Conservation (phyloP, 345 rosid genomes). For the Ricinus communis region DNA sequence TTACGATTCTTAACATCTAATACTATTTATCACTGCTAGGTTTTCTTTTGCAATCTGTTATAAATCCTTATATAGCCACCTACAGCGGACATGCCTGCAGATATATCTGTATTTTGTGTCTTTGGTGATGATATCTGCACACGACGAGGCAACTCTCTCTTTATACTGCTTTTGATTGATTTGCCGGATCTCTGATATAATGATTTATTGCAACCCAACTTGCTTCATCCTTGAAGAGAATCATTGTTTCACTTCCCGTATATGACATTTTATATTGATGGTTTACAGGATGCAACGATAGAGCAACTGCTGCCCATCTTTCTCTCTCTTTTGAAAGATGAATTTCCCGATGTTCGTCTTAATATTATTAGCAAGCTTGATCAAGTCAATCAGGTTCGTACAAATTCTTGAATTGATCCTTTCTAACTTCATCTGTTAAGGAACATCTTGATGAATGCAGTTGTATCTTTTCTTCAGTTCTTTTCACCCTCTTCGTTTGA, state of each 20-base stretch:
- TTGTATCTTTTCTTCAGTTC: background rate
- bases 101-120: background rate
- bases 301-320: constrained; percentile 98
- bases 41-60: background rate
- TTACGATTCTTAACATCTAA: background rate
- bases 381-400: constrained; percentile 92
- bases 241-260: background rate
- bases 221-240: constrained; percentile 6
- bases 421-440: background rate
- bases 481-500: background rate
- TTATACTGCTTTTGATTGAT: background rate
- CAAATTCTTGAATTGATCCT: background rate
- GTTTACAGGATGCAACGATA: constrained; percentile 79
- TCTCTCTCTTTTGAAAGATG: constrained; percentile 92
- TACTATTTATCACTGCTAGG: no score
- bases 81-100: background rate
- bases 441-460: background rate
- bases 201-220: background rate
- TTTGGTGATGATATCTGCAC: background rate
- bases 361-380: constrained; percentile 97
- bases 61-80: background rate
- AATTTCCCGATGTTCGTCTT: constrained; percentile 94
- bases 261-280: constrained; percentile 14
- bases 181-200: background rate
- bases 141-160: background rate